Base-by-base conservation (phyloP, 1,284 basidiomycete genomes). In the Leccinum cinnamomeum region DNA sequence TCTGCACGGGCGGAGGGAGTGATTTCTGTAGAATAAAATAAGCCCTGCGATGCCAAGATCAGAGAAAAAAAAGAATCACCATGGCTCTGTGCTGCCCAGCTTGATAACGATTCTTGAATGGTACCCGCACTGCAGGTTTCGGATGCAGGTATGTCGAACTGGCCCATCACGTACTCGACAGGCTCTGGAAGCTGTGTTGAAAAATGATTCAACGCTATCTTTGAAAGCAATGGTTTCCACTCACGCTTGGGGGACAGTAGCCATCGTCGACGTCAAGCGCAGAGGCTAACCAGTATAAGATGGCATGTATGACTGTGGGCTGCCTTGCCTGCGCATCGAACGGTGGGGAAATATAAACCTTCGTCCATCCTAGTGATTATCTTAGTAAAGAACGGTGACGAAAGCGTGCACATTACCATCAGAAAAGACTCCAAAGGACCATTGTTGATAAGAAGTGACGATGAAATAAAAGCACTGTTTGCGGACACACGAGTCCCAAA, bases 351-450 rank as follows among this genome's bases (percentile, higher is more conserved):
- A 78, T 65, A 60, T 71, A 74, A 10, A 69, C 78, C 20, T 70
- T 69, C 11, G 77, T 78, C 71, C 75, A 78, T 33, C 78, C 81
- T 81, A 55, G 25, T 20, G 14, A 57, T 53, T n/a, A 8, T 59
- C 14, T 74, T 56, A 37, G 57, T 33, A 59, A 60, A 5, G 63
- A 64, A 63, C 62, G 16, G 62, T n/a, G 4, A 44, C 14, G 62
- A 37, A 46, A 50, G 41, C 12, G 14, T 16, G 53, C 50, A 59
- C 54, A 68, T 53, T 62, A 82, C 82, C 81, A 67, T 70, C 67
- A n/a, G 82, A 79, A 67, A 84, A 84, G 6, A 75, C 76, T 3
- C 83, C 83, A 57, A 84, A 84, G 0, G 78, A 68, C 82, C 82
- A 84, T 5, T 77, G 75, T 51, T 74, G 73, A 64, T 83, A 84